Conservation (phyloP, 306 rosid genomes). For the Begonia loranthoides region DNA sequence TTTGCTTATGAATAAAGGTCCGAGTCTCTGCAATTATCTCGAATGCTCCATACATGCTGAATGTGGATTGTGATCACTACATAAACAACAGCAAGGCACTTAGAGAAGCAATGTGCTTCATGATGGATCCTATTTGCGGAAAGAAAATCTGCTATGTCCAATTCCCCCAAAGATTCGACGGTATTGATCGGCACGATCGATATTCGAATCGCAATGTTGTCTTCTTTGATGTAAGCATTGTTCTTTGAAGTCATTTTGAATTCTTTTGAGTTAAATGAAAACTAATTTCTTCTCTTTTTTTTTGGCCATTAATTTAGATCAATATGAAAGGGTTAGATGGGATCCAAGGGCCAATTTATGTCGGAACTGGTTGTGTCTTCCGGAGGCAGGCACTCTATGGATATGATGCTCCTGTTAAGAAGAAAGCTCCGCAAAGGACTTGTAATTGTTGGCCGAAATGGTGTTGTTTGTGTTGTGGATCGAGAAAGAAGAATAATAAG, state of each 20-base stretch:
- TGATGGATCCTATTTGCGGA: constrained; percentile 93
- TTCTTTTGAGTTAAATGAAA: background rate
- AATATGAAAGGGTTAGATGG: constrained; percentile 97
- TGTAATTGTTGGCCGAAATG: constrained; percentile 86
- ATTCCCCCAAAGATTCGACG: constrained; percentile 93
- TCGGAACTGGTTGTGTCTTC: constrained; percentile 91
- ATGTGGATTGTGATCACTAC: constrained; percentile 96
- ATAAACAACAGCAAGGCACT: constrained; percentile 90
- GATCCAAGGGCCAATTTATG: constrained; percentile 91
- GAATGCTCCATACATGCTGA: constrained; percentile 76
- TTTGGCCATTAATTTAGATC: constrained; percentile 26
- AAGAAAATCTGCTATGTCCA: constrained; percentile 76
- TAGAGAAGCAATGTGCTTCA: constrained; percentile 92
- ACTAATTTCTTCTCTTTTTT: constrained; percentile 12
- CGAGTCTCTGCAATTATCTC: constrained; percentile 86
- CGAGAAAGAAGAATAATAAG: constrained; percentile 49
- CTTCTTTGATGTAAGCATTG: constrained; percentile 66
- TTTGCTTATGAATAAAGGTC: constrained; percentile 26
- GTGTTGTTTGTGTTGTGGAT: constrained; percentile 63
- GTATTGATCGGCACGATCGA: constrained; percentile 83
- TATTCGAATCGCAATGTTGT: constrained; percentile 91
- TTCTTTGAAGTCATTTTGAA: background rate
- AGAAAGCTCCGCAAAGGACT: constrained; percentile 61
- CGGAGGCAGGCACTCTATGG: constrained; percentile 95
- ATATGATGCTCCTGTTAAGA: constrained; percentile 72